Conservation (phyloP, 306 rosid genomes). For the Dryas octopetala region DNA sequence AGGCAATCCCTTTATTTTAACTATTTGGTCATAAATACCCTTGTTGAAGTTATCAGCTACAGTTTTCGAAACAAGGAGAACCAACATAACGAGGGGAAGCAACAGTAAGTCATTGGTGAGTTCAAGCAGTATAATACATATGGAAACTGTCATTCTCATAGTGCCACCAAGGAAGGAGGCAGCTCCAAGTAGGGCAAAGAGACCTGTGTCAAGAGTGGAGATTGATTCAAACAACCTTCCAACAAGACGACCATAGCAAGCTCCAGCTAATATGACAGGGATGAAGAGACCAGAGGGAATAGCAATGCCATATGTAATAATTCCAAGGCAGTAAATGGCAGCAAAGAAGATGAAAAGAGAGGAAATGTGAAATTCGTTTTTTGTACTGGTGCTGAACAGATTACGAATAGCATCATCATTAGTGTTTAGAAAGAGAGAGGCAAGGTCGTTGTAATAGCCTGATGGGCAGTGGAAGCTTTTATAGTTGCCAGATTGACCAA, state of each 20-base stretch:
- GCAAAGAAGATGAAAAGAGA: slow-evolving; percentile 64
- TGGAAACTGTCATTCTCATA: slow-evolving; percentile 97
- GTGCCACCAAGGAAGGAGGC: slow-evolving; percentile 96
- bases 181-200: slow-evolving; percentile 91
- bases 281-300: slow-evolving; percentile 89
- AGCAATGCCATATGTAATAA: slow-evolving; percentile 81
- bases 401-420: slow-evolving; percentile 81
- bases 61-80: slow-evolving; percentile 71
- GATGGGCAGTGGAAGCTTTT: slow-evolving; percentile 73
- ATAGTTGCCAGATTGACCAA: slow-evolving; percentile 59
- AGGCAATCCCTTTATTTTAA: slow-evolving; percentile 76
- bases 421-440: slow-evolving; percentile 77
- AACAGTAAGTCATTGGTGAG: slow-evolving; percentile 71
- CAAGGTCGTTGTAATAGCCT: slow-evolving; percentile 77
- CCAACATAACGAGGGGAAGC: slow-evolving; percentile 84
- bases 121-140: slow-evolving; percentile 82
- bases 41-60: slow-evolving; percentile 75
- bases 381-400: slow-evolving; percentile 51
- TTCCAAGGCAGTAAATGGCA: slow-evolving; percentile 59
- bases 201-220: slow-evolving; percentile 62
- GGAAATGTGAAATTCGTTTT: slow-evolving; percentile 56
- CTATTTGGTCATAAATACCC: slow-evolving; percentile 85
- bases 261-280: slow-evolving; percentile 84
- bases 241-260: slow-evolving; percentile 75
- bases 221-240: slow-evolving; percentile 58